These are phyloP conservation scores for Barnettozyma vustinii DNA, from an alignment of 805 yeast species.

Conservation along the genomic window DNA sequence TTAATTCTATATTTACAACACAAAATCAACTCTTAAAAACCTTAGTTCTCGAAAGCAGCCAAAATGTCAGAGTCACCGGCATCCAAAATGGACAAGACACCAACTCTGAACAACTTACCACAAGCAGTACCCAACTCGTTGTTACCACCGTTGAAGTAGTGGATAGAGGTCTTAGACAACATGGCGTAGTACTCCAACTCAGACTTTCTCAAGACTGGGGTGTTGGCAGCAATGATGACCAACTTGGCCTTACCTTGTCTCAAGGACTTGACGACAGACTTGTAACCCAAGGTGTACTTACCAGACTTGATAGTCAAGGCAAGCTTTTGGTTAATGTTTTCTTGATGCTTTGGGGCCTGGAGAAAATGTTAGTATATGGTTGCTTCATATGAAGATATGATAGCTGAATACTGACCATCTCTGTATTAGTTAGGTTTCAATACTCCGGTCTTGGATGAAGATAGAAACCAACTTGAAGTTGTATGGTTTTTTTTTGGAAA, in stretches of 20 bases:
- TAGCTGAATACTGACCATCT: conserved; percentile 82
- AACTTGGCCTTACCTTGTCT: conserved; percentile 99
- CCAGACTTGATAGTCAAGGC: conserved; percentile 98
- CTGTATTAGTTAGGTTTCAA: conserved; percentile 56
- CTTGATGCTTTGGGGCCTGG: conserved; percentile 94
- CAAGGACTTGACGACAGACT: conserved; percentile 95
- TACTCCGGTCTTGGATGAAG: conserved; percentile 84
- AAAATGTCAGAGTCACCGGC: conserved; percentile 99
- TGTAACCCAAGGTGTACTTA: conserved; percentile 99
- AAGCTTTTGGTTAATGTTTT: conserved; percentile 95
- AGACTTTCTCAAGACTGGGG: conserved; percentile 99
- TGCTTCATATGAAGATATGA: conserved; percentile 4
- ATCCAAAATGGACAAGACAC: conserved; percentile 91
- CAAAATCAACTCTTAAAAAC: background rate
- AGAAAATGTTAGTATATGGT: conserved; percentile 35
- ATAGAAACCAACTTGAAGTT: conserved; percentile 1
- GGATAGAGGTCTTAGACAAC: conserved; percentile 93
- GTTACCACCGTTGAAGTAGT: conserved; percentile 99
- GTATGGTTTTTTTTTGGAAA: background rate
- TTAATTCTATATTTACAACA: conserved; percentile 8
- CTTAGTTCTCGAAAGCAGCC: conserved; percentile 36
- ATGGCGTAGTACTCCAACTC: conserved; percentile 99
- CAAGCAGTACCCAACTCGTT: conserved; percentile 99
- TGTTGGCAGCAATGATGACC: conserved; percentile 96
- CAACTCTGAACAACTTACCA: conserved; percentile 99